Evolutionary conservation across 345 rosid genomes (phyloP), one percentile per base, ranked within the genome.

Genomic region (Triadica sebifera): DNA sequence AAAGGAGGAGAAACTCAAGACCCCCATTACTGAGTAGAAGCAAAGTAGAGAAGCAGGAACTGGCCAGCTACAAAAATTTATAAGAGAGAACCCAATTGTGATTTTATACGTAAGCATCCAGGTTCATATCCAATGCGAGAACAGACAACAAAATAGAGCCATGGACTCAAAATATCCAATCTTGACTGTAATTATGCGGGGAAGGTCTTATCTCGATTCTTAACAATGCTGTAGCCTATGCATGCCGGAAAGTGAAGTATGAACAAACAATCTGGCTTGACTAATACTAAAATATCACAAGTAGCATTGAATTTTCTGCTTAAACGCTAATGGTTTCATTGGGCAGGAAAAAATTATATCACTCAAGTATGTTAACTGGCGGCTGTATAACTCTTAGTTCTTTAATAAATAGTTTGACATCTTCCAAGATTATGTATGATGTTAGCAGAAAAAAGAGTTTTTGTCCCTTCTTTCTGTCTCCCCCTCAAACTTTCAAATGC

Each of bases 1-100:
- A n/a, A 70, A 20, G 17, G 81, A 45, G 72, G 49, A 69, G 65
- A 79, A 64, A 64, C 78, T 63, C 67, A 79, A 56, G 65, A 75
- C 2, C 74, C 46, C 86, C 89, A 83, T 83, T 47, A 19, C 65
- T 19, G 46, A 52, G 70, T 50, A 65, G 74, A 61, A 60, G 60
- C 71, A 74, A 29, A 29, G 34, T 29, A 29, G 34, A 29, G 34
- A n/a, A n/a, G n/a, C n/a, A n/a, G 39, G 69, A 7, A 12, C 4
- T 53, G 41, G 72, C 73, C 61, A 69, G 72, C 68, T 6, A 43
- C 47, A 1, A 29, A 29, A 29, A 29, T 29, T 29, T 29, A 29
- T 29, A 29, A 29, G 34, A 29, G 34, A 29, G 34, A 29, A 29
- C 34, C 34, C 34, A 29, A 29, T 29, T 29, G 1, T 29, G 34